Conservation (phyloP, 441 rosid species). For the Daphne laureola region DNA sequence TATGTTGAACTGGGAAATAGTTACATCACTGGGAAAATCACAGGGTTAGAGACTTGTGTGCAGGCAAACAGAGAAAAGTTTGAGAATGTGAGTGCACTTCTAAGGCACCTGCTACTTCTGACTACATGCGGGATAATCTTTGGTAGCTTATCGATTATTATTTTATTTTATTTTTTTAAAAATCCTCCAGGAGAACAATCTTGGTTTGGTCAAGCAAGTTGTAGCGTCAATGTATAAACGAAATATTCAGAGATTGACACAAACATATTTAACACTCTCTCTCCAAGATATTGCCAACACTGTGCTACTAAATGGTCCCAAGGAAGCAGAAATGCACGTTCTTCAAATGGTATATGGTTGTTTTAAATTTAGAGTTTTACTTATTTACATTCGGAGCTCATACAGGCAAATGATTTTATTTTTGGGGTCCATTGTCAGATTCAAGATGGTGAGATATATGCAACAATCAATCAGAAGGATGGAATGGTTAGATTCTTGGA, state of each 20-base stretch:
- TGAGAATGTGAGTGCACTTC: conserved; percentile 45
- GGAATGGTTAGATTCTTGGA: conserved; percentile 98
- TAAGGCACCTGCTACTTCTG: neutral
- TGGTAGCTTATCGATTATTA: conserved; percentile 7
- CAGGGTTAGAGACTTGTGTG: conserved; percentile 51
- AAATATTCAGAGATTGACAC: conserved; percentile 92
- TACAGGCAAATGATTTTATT: neutral
- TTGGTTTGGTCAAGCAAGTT: conserved; percentile 92
- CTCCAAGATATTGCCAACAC: conserved; percentile 91
- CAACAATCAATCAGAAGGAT: conserved; percentile 91
- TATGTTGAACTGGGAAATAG: conserved; percentile 65
- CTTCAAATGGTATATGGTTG: conserved; percentile 99
- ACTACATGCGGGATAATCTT: conserved; percentile 2
- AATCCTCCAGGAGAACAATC: conserved; percentile 74
- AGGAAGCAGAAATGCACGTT: conserved; percentile 99
- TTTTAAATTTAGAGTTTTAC: conserved; percentile 4
- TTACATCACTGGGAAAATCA: conserved; percentile 57
- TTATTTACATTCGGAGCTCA: neutral
- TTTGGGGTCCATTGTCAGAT: conserved; percentile 41
- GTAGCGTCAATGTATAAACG: conserved; percentile 86
- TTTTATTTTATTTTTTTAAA: conserved; percentile 12
- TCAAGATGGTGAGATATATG: conserved; percentile 94
- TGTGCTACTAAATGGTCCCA: conserved; percentile 68
- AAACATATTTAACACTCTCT: conserved; percentile 88
- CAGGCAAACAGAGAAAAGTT: conserved; percentile 44